These are phyloP conservation scores for Suhomyces ambrosiae DNA, from an alignment of 1,139 yeast species.

Conservation along the genomic window DNA sequence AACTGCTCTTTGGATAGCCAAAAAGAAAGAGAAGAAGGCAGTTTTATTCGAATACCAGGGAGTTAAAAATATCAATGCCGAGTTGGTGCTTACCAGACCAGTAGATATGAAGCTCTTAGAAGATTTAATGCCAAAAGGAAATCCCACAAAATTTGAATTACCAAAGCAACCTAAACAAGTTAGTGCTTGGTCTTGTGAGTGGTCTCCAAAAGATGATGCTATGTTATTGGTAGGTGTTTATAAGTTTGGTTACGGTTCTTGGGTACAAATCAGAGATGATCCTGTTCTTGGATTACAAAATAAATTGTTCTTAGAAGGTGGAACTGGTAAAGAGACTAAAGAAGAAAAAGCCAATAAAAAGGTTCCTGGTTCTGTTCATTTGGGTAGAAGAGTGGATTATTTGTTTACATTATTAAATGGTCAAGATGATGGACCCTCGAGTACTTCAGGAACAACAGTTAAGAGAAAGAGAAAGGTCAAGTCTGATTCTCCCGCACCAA, in stretches of 20 bases:
- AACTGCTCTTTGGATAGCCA: slow-evolving; percentile 55
- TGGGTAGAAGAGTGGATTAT: slow-evolving; percentile 92
- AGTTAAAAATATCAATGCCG: slow-evolving; percentile 90
- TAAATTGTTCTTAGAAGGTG: slow-evolving; percentile 66
- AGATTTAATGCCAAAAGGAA: slow-evolving; percentile 57
- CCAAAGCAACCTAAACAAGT: slow-evolving; percentile 74
- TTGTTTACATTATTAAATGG: slow-evolving; percentile 69
- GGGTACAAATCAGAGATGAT: slow-evolving; percentile 94
- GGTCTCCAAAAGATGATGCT: slow-evolving; percentile 84
- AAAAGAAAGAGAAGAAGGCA: slow-evolving; percentile 80
- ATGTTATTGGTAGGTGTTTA: slow-evolving; percentile 83
- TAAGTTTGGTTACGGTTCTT: slow-evolving; percentile 94
- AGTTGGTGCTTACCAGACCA: slow-evolving; percentile 78
- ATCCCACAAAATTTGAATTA: slow-evolving; percentile 60
- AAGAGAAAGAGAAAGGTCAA: slow-evolving; percentile 19
- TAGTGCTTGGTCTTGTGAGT: slow-evolving; percentile 86
- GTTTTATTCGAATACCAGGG: slow-evolving; percentile 87
- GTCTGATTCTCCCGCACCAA: slow-evolving; percentile 23
- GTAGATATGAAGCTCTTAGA: slow-evolving; percentile 72
- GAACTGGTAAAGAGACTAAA: slow-evolving; percentile 13
- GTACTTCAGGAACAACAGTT: slow-evolving; percentile 8
- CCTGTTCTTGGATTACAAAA: slow-evolving; percentile 87
- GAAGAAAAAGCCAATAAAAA: slow-evolving; percentile 46
- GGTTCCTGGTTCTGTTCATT: slow-evolving; percentile 90
- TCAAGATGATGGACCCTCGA: slow-evolving; percentile 35